These are phyloP conservation scores for Trichoderma sp. DNA, from an alignment of 2,329 filamentous ascomycete genomes.

Conservation along the genomic window DNA sequence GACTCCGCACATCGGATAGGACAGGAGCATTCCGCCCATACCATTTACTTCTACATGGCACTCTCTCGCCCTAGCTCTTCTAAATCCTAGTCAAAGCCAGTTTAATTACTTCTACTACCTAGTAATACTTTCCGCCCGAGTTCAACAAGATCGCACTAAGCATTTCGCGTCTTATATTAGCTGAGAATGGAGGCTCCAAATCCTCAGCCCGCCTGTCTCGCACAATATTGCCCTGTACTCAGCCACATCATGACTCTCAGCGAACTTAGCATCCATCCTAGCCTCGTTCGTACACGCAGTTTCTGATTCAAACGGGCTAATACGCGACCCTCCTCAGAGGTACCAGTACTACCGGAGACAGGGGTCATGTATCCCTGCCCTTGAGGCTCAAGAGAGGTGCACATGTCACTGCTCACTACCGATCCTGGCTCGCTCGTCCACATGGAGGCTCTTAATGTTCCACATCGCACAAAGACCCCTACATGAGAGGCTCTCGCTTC, in stretches of 20 bases:
- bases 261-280: not conserved
- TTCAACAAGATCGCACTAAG: not conserved
- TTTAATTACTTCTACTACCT: not conserved
- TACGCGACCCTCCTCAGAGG: not conserved
- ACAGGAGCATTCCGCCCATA: not conserved
- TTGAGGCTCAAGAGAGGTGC: not conserved
- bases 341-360: too few relatives aligned
- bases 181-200: not conserved
- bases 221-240: not conserved
- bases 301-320: not conserved
- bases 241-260: not conserved
- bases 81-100: not conserved
- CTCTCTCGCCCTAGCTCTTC: not conserved
- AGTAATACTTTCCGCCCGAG: not conserved
- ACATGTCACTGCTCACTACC: not conserved
- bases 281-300: not conserved
- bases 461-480: not conserved
- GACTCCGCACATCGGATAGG: not conserved
- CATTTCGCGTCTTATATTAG: not conserved
- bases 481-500: not conserved
- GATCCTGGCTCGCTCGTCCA: not conserved
- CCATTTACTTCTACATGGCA: not conserved
- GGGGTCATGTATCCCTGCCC: not conserved
- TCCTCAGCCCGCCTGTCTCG: not conserved
- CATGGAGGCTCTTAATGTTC: not conserved